phyloP scores from a whole-genome alignment of 208 protist species.

The Herpetomonas samuelpessoai region DNA sequence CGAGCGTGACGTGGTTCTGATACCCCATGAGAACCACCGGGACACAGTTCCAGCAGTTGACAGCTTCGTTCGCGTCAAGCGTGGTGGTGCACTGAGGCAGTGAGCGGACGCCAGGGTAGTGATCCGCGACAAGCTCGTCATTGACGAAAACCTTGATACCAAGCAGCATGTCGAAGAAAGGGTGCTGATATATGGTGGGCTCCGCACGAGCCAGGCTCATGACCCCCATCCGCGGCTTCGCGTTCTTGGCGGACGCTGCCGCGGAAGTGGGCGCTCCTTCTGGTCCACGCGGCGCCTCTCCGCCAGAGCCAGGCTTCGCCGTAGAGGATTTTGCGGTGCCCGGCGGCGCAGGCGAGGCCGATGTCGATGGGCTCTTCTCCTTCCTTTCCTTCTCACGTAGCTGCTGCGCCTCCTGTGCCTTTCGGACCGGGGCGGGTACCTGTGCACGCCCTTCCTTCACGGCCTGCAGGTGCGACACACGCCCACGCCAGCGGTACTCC shows the following conservation, averaged over 20 bases:
- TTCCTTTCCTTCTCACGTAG: background rate
- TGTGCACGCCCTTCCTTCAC: constrained; percentile 20
- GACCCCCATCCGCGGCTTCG: background rate
- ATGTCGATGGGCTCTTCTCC: background rate
- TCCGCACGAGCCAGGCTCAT: constrained; percentile 28
- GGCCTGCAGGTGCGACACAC: constrained; percentile 44
- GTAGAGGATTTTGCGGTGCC: no score
- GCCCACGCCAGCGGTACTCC: constrained; percentile 69
- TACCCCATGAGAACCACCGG: constrained; percentile 70
- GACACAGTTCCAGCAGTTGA: constrained; percentile 57
- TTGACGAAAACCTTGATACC: constrained; percentile 67
- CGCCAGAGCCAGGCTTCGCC: no score
- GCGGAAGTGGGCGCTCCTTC: background rate
- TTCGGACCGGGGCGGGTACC: constrained; percentile 20
- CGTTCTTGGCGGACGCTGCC: background rate
- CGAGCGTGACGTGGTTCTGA: constrained; percentile 47
- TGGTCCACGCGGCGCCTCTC: background rate
- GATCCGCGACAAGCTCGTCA: constrained; percentile 62
- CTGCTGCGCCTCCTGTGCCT: constrained; percentile 9
- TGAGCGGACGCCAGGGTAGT: constrained; percentile 40
- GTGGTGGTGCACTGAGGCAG: constrained; percentile 68
- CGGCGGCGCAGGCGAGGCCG: background rate
- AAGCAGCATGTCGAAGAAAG: constrained; percentile 51
- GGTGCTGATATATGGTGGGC: constrained; percentile 47
- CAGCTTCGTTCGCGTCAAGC: constrained; percentile 47